These are phyloP conservation scores for Saitozyma podzolica DNA, from an alignment of 768 basidiomycete genomes.

Conservation along the genomic window DNA sequence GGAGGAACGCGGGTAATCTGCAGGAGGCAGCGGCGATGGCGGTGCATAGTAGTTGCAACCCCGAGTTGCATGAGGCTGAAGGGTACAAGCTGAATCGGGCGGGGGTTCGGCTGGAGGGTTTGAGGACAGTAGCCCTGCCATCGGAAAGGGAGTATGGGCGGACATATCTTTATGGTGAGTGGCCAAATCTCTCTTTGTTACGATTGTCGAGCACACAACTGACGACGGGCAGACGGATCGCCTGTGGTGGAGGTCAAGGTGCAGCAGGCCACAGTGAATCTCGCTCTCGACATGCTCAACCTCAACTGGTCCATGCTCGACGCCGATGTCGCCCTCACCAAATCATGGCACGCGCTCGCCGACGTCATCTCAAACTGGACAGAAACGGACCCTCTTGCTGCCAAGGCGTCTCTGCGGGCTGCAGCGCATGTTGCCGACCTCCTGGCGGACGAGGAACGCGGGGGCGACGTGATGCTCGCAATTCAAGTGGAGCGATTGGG, in stretches of 20 bases:
- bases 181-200: slow-evolving; percentile 46
- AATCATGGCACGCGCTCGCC: slow-evolving; percentile 75
- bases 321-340: slow-evolving; percentile 69
- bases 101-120: slow-evolving; percentile 65
- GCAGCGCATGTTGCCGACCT: slow-evolving; percentile 67
- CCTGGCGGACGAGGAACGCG: slow-evolving; percentile 67
- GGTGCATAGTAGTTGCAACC: slow-evolving; percentile 68
- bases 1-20: slow-evolving; percentile 28
- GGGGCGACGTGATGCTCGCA: slow-evolving; percentile 79
- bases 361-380: slow-evolving; percentile 66
- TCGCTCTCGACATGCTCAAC: slow-evolving; percentile 70
- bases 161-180: slow-evolving; percentile 69
- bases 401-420: slow-evolving; percentile 62
- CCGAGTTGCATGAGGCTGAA: slow-evolving; percentile 68
- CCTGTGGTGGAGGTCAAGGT: slow-evolving; percentile 57
- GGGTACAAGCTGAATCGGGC: slow-evolving; percentile 57
- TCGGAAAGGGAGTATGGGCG: slow-evolving; percentile 77
- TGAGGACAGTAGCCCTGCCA: slow-evolving; percentile 64
- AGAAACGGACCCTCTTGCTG: slow-evolving; percentile 62
- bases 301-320: slow-evolving; percentile 83
- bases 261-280: slow-evolving; percentile 58
- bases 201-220: not conserved
- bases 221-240: slow-evolving; percentile 35
- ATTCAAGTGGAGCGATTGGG: slow-evolving; percentile 75
- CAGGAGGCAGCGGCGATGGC: slow-evolving; percentile 70